Evolutionary conservation across 768 basidiomycete species (phyloP), one percentile per base, ranked within the genome.

Genomic region (Boletales sp.): DNA sequence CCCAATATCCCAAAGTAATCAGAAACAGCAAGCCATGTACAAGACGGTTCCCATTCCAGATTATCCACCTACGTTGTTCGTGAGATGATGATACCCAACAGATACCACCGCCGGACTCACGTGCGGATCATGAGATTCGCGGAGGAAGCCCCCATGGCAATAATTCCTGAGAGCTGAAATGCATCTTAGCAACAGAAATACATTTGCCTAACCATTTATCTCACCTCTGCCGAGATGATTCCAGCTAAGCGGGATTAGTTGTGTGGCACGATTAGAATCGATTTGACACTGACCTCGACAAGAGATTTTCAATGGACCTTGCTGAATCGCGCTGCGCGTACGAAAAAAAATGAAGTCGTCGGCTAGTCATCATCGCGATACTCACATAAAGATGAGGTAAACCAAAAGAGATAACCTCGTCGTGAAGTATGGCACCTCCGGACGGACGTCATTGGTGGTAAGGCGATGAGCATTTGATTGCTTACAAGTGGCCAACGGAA

Each of bases 401-500:
- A 31, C 29, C 30, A 60, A 31, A 43, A 55, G 45, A 30, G 15
- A 30, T 15, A 43, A 18, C 14, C 54, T 51, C 3, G 54, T 51
- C 12, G 30, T n/a, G 21, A 60, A 5, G 30, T 59, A 60, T 2
- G 59, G 49, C 24, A 60, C 31, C 59, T 60, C 5, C 10, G 29
- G 17, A 12, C 2, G 12, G 27, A 19, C 14, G 9, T 19, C 15
- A 43, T 43, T 15, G 36, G 32, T 17, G 32, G 18, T 13, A 6
- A 30, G 7, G 9, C 8, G 48, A 43, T 7, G 17, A 30, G 29
- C 10, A 40, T 13, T 24, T 9, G 30, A 12, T 10, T 8, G 2
- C 63, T 60, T 34, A 66, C 65, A 31, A 66, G 55, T 31, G 49
- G 31, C 63, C 56, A 67, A 12, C 50, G 62, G 31, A 67, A 58